phyloP scores from a whole-genome alignment of 441 rosid genomes.

The Biscutella laevigata region DNA sequence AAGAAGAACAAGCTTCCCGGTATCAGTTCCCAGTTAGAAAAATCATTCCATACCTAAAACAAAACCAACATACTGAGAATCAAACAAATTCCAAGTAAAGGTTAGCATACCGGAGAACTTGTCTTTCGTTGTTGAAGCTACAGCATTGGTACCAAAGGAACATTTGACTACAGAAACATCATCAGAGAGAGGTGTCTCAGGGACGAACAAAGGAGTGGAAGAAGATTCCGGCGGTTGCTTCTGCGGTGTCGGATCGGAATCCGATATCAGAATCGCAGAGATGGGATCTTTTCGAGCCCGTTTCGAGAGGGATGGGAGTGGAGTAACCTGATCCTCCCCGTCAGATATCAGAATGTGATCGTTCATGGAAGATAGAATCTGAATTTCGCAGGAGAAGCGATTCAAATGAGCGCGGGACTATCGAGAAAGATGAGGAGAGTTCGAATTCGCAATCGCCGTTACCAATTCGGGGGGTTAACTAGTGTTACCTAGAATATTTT shows the following conservation, averaged over 20 bases:
- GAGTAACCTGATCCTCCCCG: slow-evolving; percentile 47
- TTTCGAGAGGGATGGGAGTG: slow-evolving; percentile 34
- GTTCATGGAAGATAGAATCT: slow-evolving; percentile 17
- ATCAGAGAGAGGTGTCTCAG: slow-evolving; percentile 72
- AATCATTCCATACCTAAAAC: background rate
- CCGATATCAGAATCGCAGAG: slow-evolving; percentile 44
- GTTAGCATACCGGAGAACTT: slow-evolving; percentile 35
- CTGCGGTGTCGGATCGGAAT: slow-evolving; percentile 71
- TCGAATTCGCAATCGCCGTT: slow-evolving; percentile 13
- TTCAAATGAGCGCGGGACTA: slow-evolving; percentile 16
- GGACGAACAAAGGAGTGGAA: slow-evolving; percentile 44
- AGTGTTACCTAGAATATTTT: background rate
- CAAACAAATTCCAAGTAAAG: background rate
- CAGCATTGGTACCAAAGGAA: slow-evolving; percentile 21
- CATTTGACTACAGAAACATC: slow-evolving; percentile 37
- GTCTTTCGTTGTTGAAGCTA: slow-evolving; percentile 27
- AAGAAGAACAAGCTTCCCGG: background rate
- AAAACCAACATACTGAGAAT: background rate
- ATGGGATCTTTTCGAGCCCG: slow-evolving; percentile 33
- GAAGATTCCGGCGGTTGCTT: slow-evolving; percentile 28
- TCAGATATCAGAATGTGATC: slow-evolving; percentile 40
- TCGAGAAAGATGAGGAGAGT: slow-evolving; percentile 7
- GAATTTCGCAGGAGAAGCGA: background rate
- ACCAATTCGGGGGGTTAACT: background rate
- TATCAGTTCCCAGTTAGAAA: background rate